Conservation (phyloP, 1,284 basidiomycete genomes). For the Fomitopsis betulina region DNA sequence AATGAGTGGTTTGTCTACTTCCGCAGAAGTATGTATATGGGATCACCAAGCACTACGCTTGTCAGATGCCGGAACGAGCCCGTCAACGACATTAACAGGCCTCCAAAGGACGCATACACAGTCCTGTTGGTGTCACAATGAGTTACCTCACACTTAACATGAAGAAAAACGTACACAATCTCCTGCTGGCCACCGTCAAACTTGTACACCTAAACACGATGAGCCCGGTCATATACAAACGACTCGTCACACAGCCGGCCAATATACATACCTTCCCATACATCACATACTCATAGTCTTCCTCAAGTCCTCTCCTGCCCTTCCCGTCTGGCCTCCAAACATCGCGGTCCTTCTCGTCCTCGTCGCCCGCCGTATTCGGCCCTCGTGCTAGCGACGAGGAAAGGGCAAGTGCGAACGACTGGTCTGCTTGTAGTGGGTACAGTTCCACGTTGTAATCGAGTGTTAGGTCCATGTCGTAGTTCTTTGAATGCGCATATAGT, state of each 20-base stretch:
- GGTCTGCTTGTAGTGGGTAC: conserved; percentile 64
- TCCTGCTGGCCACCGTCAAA: conserved; percentile 87
- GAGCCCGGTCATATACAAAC: background rate
- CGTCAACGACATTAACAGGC: conserved; percentile 92
- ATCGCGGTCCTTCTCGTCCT: conserved; percentile 70
- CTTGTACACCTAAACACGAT: conserved; percentile 77
- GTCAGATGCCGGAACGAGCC: conserved; percentile 94
- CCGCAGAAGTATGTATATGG: conserved; percentile 87
- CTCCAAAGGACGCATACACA: conserved; percentile 94
- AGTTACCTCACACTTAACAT: conserved; percentile 2
- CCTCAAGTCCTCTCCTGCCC: conserved; percentile 83
- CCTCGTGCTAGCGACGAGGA: conserved; percentile 79
- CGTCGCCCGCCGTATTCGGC: conserved; percentile 39
- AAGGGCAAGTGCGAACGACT: conserved; percentile 83
- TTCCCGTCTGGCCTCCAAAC: conserved; percentile 90
- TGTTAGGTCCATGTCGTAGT: conserved; percentile 86
- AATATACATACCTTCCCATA: conserved; percentile 80
- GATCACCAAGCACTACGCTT: conserved; percentile 88
- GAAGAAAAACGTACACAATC: conserved; percentile 58
- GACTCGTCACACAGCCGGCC: background rate
- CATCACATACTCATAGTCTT: conserved; percentile 99
- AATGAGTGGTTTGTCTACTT: conserved; percentile 40
- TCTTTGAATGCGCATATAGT: conserved; percentile 79
- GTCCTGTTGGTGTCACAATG: conserved; percentile 49
- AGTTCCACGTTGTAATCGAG: conserved; percentile 91